A percentile compares a stretch with the other conserved stretches of the same genome.
These are phyloP conservation scores for Bertia moriformis DNA, from an alignment of 2,329 filamentous ascomycete genomes.

Conservation along the genomic window DNA sequence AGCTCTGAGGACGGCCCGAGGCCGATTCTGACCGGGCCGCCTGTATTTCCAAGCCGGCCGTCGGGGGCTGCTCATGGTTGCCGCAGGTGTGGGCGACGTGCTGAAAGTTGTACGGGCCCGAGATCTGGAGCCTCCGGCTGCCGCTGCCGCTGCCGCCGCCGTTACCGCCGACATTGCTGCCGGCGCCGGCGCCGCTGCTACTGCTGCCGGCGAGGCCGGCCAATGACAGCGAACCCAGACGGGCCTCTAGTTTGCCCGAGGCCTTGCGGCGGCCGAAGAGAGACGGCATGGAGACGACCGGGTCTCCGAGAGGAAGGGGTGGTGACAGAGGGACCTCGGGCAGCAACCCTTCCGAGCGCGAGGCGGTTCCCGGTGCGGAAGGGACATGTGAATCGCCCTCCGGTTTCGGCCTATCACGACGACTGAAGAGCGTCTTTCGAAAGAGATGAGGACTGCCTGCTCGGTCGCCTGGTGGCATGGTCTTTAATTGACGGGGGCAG, in stretches of 20 bases:
- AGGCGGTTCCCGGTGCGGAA: too few relatives aligned
- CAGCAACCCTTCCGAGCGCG: slow-evolving; percentile 25
- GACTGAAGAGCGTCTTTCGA: slow-evolving; percentile 42
- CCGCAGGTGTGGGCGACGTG: slow-evolving; percentile 44
- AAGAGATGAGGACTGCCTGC: too few relatives aligned
- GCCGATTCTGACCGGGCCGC: too few relatives aligned
- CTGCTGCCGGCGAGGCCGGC: slow-evolving; percentile 12
- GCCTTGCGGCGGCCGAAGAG: slow-evolving; percentile 34
- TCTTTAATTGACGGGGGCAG: too few relatives aligned
- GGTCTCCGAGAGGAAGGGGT: slow-evolving; percentile 12
- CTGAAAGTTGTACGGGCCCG: slow-evolving; percentile 52
- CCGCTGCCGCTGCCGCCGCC: background rate
- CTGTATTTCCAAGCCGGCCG: too few relatives aligned
- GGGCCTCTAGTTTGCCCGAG: slow-evolving; percentile 13
- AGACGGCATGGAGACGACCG: slow-evolving; percentile 30
- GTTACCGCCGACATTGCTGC: too few relatives aligned
- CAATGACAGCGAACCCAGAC: too few relatives aligned
- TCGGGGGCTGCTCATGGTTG: slow-evolving; percentile 30
- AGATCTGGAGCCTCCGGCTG: slow-evolving; percentile 34
- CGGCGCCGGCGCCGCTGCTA: too few relatives aligned
- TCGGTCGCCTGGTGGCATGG: too few relatives aligned
- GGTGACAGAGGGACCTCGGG: slow-evolving; percentile 26
- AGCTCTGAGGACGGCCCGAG: too few relatives aligned
- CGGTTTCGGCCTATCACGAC: slow-evolving; percentile 33
- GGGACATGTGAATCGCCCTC: too few relatives aligned